A percentile compares a stretch with the other conserved stretches of the same genome.
Conservation (phyloP, 2,329 filamentous ascomycete species). For the Triangularia verruculosa region DNA sequence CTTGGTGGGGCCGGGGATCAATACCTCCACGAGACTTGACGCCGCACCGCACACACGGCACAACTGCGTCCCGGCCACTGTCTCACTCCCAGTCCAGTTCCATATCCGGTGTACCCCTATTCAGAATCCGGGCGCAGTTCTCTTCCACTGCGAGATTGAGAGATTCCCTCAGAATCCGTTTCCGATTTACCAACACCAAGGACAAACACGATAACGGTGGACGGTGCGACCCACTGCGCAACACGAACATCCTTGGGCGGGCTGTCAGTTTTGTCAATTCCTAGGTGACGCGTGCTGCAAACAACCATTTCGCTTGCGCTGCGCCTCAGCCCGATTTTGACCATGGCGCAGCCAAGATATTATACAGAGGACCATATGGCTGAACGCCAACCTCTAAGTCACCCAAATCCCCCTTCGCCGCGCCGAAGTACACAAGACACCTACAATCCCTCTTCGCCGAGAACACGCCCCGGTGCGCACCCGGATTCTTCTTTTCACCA, state of each 20-base stretch:
- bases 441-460: constrained; percentile 21
- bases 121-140: background rate
- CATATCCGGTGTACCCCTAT: constrained; percentile 1
- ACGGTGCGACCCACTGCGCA: background rate
- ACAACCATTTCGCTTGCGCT: constrained; percentile 8
- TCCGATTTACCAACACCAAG: background rate
- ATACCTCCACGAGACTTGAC: background rate
- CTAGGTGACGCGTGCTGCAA: background rate
- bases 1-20: background rate
- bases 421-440: constrained; percentile 22
- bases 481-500: constrained; percentile 39
- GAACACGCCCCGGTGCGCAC: constrained; percentile 31
- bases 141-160: background rate
- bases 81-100: constrained; percentile 4
- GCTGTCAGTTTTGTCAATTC: background rate
- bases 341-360: constrained; percentile 25
- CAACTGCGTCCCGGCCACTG: background rate
- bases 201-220: background rate
- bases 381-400: constrained; percentile 26
- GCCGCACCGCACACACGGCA: constrained; percentile 5
- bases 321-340: constrained; percentile 12
- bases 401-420: constrained; percentile 6
- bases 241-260: background rate
- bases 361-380: constrained; percentile 25
- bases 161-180: background rate